Evolutionary conservation across 2,329 filamentous ascomycete genomes (phyloP), one percentile per base, ranked within the genome.

Genomic region (Metarhizium guizhouense): DNA sequence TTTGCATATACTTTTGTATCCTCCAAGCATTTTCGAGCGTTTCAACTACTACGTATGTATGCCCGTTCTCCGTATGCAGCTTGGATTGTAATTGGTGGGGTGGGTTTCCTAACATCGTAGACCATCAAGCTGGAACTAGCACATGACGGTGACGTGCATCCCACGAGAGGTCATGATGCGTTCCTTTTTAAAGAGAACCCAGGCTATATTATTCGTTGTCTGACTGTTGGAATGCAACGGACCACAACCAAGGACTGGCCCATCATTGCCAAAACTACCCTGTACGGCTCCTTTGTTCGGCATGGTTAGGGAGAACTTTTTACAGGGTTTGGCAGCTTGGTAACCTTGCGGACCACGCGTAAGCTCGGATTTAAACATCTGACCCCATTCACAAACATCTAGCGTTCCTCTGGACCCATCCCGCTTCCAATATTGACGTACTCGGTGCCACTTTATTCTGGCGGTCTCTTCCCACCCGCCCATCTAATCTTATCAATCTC

Each of bases 401-500:
- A 25, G 25, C 32, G 10, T 8, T 34, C 32, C 32, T 34, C 32
- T 34, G 32, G 10, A 34, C 32, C 32, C 32, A 34, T 34, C 45
- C 25, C 45, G 14, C 30, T 16, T 4, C 45, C 20, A 48, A 30
- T 29, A 48, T 47, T 47, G 42, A 47, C 42, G 43, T 53, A 16
- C 25, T n/a, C 18, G 45, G 7, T 48, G 45, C 10, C 25, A 48
- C 45, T 48, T 11, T 29, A 30, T n/a, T 48, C 45, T 18, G 10
- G 25, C 7, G 13, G 10, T 30, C 1, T 29, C 16, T 5, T 48
- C 25, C 25, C 45, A 47, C 29, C 10, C 25, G 42, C 47, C 14
- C 25, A 59, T 58, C 58, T 61, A 60, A 62, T 61, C 59, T 62
- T 59, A 62, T 62, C 60, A 59, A 59, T 60, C 59, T 53, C 58